A percentile compares a stretch with the other conserved stretches of the same genome.
Evolutionary conservation across 75 land plant species (phyloP).

Genomic region (Isoetes taiwanensis): DNA sequence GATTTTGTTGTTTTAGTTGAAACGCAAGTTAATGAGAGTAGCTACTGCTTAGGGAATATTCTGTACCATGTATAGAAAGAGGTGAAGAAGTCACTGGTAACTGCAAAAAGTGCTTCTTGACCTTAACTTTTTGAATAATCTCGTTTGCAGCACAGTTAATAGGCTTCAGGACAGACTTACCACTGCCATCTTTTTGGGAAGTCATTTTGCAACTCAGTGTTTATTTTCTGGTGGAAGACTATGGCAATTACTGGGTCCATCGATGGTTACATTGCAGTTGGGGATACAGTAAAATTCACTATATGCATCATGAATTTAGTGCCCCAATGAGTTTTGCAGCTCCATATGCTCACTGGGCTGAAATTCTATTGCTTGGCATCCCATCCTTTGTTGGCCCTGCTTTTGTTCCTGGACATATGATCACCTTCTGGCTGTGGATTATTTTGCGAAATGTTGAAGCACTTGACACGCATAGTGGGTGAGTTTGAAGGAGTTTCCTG

Average conservation of each 20-base stretch:
- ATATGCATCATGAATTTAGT: conserved; percentile 73
- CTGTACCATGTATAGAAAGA: no score
- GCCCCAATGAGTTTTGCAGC: conserved; percentile 86
- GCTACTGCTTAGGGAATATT: no score
- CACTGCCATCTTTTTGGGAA: conserved; percentile 63
- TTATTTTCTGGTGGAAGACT: conserved; percentile 75
- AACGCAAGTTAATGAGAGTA: no score
- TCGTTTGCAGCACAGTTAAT: no score
- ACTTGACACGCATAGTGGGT: conserved; percentile 88
- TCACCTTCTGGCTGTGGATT: conserved; percentile 93
- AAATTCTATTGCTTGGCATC: conserved; percentile 72
- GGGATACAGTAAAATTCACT: conserved; percentile 80
- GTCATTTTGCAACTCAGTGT: conserved; percentile 44
- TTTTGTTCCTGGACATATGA: conserved; percentile 70
- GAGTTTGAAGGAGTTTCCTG: no score
- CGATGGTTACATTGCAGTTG: conserved; percentile 64
- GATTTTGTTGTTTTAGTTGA: no score
- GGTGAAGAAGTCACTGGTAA: no score
- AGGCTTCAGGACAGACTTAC: conserved; percentile 57
- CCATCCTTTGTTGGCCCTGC: conserved; percentile 83
- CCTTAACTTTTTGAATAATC: no score
- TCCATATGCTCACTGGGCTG: conserved; percentile 91
- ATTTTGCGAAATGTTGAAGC: conserved; percentile 79
- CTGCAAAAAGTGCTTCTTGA: no score
- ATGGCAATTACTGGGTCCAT: conserved; percentile 82